Evolutionary conservation across 1,139 yeast genomes (phyloP).

Genomic region (Arxiozyma heterogenica): DNA sequence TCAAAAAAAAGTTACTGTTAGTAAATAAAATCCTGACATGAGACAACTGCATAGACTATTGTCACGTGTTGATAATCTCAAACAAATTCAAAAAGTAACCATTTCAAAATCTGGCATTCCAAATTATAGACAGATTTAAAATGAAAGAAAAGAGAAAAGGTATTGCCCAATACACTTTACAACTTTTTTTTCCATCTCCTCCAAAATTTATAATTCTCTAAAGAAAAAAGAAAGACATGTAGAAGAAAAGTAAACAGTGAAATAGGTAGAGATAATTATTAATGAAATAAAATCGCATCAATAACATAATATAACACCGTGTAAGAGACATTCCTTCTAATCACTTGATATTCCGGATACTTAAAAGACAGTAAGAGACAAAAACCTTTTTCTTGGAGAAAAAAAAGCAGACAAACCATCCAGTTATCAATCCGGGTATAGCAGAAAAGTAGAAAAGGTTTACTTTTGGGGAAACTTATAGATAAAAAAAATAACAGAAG

Average conservation of each 20-base stretch:
- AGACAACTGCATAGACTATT: background rate
- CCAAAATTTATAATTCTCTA: background rate
- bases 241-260: constrained; percentile 68
- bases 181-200: background rate
- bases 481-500: background rate
- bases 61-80: background rate
- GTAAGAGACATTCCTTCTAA: constrained; percentile 66
- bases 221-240: constrained; percentile 33
- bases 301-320: constrained; percentile 38
- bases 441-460: background rate
- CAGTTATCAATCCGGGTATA: constrained; percentile 85
- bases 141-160: background rate
- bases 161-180: background rate
- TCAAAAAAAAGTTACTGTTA: background rate
- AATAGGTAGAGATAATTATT: constrained; percentile 8
- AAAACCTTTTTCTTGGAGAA: constrained; percentile 32
- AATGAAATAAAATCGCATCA: background rate
- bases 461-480: background rate
- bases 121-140: background rate
- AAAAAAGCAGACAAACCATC: constrained; percentile 55
- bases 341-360: constrained; percentile 74
- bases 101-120: background rate
- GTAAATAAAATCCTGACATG: background rate
- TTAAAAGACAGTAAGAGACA: constrained; percentile 96
- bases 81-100: too few species aligned